These are phyloP conservation scores for Paramecium sexaurelia DNA, from an alignment of 73 alveolate species.

Conservation along the genomic window DNA sequence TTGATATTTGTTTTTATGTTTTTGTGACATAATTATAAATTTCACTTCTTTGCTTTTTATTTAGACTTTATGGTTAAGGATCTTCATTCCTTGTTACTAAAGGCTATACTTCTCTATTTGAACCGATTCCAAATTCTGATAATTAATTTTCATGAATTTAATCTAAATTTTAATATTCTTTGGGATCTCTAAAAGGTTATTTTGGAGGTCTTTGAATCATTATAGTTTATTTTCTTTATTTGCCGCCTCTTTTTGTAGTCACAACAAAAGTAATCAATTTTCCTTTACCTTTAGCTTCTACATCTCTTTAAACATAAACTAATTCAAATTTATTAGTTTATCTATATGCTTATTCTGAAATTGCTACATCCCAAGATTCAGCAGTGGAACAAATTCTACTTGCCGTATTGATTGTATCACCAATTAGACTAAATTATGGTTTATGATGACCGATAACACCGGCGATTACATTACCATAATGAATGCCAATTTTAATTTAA, in stretches of 20 bases:
- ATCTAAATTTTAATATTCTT: background rate
- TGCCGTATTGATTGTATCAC: conserved; percentile 52
- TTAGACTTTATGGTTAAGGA: background rate
- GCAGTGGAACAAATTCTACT: conserved; percentile 45
- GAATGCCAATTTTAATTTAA: conserved; percentile 36
- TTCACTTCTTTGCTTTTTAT: background rate
- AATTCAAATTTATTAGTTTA: conserved; percentile 17
- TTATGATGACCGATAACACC: conserved; percentile 58
- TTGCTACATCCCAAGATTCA: background rate
- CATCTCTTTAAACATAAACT: background rate
- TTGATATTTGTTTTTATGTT: background rate
- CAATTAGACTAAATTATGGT: conserved; percentile 27
- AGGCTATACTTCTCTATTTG: background rate
- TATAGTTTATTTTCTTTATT: background rate
- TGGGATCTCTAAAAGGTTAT: background rate
- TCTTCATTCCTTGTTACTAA: background rate
- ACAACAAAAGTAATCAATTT: conserved; percentile 57
- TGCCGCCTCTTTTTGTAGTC: background rate
- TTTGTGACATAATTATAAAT: background rate
- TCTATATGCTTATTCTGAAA: conserved; percentile 37
- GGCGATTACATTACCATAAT: conserved; percentile 48
- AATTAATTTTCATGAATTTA: background rate
- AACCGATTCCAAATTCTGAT: background rate
- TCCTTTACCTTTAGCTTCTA: conserved; percentile 74
- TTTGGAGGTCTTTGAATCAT: conserved; percentile 4